Evolutionary conservation across 2,329 filamentous ascomycete species (phyloP), one percentile per base, ranked within the genome.

Genomic region (Apiospora hydei): DNA sequence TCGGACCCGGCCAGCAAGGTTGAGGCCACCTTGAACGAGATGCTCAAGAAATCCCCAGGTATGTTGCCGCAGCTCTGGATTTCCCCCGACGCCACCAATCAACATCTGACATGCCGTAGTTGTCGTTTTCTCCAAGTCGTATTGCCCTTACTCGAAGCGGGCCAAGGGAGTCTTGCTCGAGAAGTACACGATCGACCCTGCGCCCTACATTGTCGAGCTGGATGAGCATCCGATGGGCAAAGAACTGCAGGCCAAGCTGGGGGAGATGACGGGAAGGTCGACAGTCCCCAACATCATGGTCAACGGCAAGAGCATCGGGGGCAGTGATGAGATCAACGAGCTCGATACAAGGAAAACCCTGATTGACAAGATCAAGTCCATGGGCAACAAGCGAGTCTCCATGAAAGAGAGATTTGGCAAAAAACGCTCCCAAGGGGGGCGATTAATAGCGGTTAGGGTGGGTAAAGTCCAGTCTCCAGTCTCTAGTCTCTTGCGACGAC

Each of bases 201-300:
- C 89, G 14, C 96, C 96, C 0, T 93, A 91, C 79, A 93, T 99
- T 10, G 95, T 98, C 69, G 96, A 99, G 83, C 89, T 99, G 16
- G 95, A 99, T 82, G 82, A 90, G 75, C 94, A 98, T 80, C 89
- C 90, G 0, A 86, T 97, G 16, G 96, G 96, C 47, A 79, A 84
- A 1, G 83, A 89, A 71, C 83, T 99, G 57, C 96, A 99, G 82
- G 88, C 87, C 13, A 88, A 90, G 24, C 86, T 99, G 13, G 87
- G 83, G 21, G 88, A 91, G 73, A 92, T 89, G 79, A 98, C 96
- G 0, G 93, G 93, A 64, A 89, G 96, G 69, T 87, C 86, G 73
- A 99, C 96, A 0, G 96, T 99, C 0, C 96, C 96, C 21, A 99
- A 99, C 80, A 88, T 98, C 47, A 87, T 99, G 77, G 88, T 99